A percentile compares a stretch with the other conserved stretches of the same genome.
phyloP scores from a whole-genome alignment of 768 basidiomycete species.

The Cantharellus cinnabarinus region DNA sequence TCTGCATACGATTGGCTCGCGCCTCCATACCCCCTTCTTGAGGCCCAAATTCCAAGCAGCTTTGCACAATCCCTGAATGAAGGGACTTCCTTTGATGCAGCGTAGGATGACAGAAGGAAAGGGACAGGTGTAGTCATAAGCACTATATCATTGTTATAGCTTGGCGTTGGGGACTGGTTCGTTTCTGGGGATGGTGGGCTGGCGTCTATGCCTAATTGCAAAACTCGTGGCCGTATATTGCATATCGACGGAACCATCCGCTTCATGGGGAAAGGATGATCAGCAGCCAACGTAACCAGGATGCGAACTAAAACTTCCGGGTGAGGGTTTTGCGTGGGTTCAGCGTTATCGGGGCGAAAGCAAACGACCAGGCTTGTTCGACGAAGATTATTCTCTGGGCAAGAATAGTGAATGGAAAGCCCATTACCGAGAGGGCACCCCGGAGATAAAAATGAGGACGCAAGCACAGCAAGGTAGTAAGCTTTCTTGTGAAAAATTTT shows the following conservation, averaged over 20 bases:
- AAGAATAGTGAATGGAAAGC: constrained; percentile 43
- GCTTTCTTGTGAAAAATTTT: constrained; percentile 86
- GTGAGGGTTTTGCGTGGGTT: constrained; percentile 3
- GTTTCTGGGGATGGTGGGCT: not conserved
- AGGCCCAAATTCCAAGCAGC: constrained; percentile 77
- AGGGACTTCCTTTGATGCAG: constrained; percentile 28
- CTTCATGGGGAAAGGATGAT: constrained; percentile 43
- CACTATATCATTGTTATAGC: constrained; percentile 56
- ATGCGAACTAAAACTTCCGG: constrained; percentile 47
- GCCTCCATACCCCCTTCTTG: constrained; percentile 51
- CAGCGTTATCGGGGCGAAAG: constrained; percentile 30
- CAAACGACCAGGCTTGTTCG: constrained; percentile 39
- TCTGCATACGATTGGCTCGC: constrained; percentile 5
- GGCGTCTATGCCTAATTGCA: not conserved
- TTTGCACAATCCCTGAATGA: constrained; percentile 55
- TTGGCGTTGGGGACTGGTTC: constrained; percentile 36
- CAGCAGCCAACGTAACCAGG: constrained; percentile 39
- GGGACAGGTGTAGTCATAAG: constrained; percentile 30
- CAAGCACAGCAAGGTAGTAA: constrained; percentile 69
- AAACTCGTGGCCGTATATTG: constrained; percentile 26
- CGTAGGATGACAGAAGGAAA: constrained; percentile 34
- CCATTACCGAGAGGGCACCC: constrained; percentile 14
- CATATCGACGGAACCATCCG: constrained; percentile 51
- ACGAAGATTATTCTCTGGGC: constrained; percentile 38
- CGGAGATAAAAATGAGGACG: constrained; percentile 32